Conservation (phyloP, 768 basidiomycete genomes). For the Lentinula raphanica region DNA sequence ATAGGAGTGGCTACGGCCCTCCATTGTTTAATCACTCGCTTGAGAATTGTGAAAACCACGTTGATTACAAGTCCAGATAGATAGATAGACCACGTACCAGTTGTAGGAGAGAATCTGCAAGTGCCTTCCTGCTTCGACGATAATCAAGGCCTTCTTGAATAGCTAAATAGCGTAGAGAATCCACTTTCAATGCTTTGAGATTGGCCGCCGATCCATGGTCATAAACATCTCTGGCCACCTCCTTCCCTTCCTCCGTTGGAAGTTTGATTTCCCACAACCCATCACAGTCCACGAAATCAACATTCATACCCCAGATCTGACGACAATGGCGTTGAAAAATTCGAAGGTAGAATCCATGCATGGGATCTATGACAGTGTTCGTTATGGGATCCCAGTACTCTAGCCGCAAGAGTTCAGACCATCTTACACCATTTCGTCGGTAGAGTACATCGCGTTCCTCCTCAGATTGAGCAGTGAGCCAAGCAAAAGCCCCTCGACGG, state of each 20-base stretch:
- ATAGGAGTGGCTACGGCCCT: too few relatives aligned
- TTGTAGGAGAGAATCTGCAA: not conserved
- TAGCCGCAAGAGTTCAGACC: conserved; percentile 14
- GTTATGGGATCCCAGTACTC: conserved; percentile 23
- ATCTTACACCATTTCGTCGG: conserved; percentile 12
- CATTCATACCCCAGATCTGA: conserved; percentile 19
- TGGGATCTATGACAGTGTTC: conserved; percentile 14
- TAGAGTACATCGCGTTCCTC: conserved; percentile 12
- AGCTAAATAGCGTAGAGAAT: not conserved
- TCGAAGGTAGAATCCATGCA: conserved; percentile 11
- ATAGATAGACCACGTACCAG: not conserved
- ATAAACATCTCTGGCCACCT: not conserved
- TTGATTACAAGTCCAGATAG: too few relatives aligned
- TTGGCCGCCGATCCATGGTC: not conserved
- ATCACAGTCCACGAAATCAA: conserved; percentile 13
- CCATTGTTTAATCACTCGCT: too few relatives aligned
- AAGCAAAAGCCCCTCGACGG: not conserved
- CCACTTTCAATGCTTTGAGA: not conserved
- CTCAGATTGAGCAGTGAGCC: not conserved
- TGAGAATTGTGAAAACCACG: too few relatives aligned
- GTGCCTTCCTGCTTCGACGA: not conserved
- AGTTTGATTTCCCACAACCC: conserved; percentile 4
- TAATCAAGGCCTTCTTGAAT: not conserved
- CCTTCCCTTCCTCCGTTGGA: not conserved
- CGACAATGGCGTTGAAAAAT: conserved; percentile 10